Evolutionary conservation across 495 filamentous ascomycete genomes (phyloP).

Genomic region (Penicillium argentinense): DNA sequence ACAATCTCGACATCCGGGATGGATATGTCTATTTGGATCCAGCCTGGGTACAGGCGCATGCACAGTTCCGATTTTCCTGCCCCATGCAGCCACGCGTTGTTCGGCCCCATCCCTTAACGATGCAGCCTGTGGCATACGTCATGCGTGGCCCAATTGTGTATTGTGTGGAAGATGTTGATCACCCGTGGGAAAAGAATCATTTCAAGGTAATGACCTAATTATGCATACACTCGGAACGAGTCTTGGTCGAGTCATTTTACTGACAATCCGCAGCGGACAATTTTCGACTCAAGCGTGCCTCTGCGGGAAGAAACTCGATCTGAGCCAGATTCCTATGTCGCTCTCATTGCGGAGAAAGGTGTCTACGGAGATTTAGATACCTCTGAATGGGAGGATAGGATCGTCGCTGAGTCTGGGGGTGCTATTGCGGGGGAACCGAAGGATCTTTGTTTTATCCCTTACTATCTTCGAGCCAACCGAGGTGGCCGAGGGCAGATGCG

Average conservation of each 20-base stretch:
- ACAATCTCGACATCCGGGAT: slow-evolving; percentile 28
- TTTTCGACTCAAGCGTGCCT: slow-evolving; percentile 19
- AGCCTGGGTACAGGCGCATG: slow-evolving; percentile 31
- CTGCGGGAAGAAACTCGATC: slow-evolving; percentile 21
- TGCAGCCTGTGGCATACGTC: slow-evolving; percentile 49
- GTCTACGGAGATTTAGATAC: slow-evolving; percentile 32
- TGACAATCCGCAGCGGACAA: slow-evolving; percentile 9
- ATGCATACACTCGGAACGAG: too few species aligned
- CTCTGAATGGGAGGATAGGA: slow-evolving; percentile 27
- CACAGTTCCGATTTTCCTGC: slow-evolving; percentile 35
- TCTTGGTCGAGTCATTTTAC: too few species aligned
- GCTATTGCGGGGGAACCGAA: slow-evolving; percentile 13
- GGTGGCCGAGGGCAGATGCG: slow-evolving; percentile 53
- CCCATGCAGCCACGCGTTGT: slow-evolving; percentile 47
- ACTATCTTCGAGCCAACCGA: slow-evolving; percentile 51
- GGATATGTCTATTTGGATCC: slow-evolving; percentile 49
- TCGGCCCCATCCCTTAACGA: slow-evolving; percentile 51
- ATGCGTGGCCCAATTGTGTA: slow-evolving; percentile 58
- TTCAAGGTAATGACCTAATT: too few species aligned
- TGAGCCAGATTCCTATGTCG: slow-evolving; percentile 28
- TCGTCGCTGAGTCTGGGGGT: slow-evolving; percentile 12
- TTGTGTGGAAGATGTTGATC: slow-evolving; percentile 58
- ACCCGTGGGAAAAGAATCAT: slow-evolving; percentile 57
- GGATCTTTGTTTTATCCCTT: slow-evolving; percentile 48
- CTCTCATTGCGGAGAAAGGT: slow-evolving; percentile 33